These are phyloP conservation scores for Lumnitzera littorea DNA, from an alignment of 345 rosid species.

Conservation along the genomic window DNA sequence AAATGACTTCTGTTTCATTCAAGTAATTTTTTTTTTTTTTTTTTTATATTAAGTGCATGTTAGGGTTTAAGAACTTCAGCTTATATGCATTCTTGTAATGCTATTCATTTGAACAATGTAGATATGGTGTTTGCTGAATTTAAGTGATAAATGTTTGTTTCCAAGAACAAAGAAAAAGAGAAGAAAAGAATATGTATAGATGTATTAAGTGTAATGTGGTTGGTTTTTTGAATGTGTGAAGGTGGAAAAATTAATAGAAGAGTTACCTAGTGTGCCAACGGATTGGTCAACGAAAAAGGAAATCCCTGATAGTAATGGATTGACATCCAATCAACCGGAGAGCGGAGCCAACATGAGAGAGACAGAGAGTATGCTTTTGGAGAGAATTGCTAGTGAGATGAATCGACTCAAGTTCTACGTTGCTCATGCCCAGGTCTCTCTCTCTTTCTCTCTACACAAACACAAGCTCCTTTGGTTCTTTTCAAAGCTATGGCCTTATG, in stretches of 20 bases:
- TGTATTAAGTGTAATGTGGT: background rate
- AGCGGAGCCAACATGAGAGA: constrained; percentile 79
- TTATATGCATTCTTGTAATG: no score
- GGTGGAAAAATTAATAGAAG: constrained; percentile 98
- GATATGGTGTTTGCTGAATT: no score
- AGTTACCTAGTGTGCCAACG: constrained; percentile 70
- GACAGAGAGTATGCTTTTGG: constrained; percentile 95
- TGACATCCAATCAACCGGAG: constrained; percentile 38
- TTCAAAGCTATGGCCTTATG: no score
- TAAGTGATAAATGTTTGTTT: no score
- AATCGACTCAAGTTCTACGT: constrained; percentile 88
- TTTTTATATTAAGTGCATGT: background rate
- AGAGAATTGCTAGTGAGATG: constrained; percentile 98
- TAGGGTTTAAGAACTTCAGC: background rate
- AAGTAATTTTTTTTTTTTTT: background rate
- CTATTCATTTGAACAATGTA: no score
- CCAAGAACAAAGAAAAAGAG: background rate
- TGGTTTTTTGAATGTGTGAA: constrained; percentile 18
- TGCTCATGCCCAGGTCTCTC: constrained; percentile 88
- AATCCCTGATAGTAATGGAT: constrained; percentile 30
- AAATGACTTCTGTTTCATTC: background rate
- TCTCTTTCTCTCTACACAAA: constrained; percentile 14
- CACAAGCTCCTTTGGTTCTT: background rate
- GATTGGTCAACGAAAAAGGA: constrained; percentile 64
- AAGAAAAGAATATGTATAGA: background rate